Evolutionary conservation across 805 yeast genomes (phyloP), one percentile per base, ranked within the genome.

Genomic region (Blastobotrys mokoenaii): DNA sequence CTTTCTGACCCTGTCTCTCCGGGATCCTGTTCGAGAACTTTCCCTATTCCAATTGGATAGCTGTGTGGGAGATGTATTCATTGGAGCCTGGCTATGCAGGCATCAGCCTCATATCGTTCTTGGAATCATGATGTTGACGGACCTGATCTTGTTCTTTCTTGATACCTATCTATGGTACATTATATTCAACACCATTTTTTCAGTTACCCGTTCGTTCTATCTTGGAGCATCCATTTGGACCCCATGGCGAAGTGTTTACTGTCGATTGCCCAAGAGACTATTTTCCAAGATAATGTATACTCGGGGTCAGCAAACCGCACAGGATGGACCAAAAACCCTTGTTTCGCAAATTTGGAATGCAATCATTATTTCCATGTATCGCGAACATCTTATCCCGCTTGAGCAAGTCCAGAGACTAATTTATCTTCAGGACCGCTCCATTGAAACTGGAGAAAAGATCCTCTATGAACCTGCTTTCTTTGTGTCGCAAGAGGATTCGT

Each of bases 271-370:
- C 65, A 93, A 93, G 81, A 87, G 99, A 80, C 87, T 93, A 56
- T 94, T 93, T 75, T 87, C 97, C 46, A 93, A 93, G 79, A 82
- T 93, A 55, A 78, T 93, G 69, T 97, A 97, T 40, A 93, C 99
- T 32, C 85, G 96, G 55, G 27, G 27, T 22, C 27, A 22, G 27
- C 27, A 22, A 8, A 22, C 27, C 4, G 97, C 93, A 66, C 22
- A 15, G 3, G 93, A 93, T 72, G 90, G 93, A 71, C 97, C 98
- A 56, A 93, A 93, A 78, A 97, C 93, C 55, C 76, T 93, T 65
- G 90, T 93, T 60, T 88, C 97, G 36, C 98, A 93, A 73, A 90
- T 94, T 58, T 93, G 99, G 99, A 93, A 93, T 65, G 98, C 98
- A 45, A 84, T 93, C 68, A 94, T 93, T 55, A 93, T 93, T 59